Base-by-base conservation (phyloP, 805 yeast genomes). In the Lachancea fermentati region DNA sequence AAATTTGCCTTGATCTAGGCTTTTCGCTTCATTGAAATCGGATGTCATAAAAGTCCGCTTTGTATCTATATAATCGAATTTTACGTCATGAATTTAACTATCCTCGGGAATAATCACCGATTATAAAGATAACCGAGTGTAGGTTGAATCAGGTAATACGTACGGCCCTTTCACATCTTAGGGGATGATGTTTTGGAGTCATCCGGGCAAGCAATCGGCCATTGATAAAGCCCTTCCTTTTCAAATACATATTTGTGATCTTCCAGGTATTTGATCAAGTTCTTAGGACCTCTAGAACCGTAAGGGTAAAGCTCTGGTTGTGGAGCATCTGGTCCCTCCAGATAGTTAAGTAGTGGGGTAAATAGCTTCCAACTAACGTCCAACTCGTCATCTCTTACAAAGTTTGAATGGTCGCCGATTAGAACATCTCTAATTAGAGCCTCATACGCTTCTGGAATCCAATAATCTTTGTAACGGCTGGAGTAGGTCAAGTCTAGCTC, bases 381-480 rank as follows among this genome's bases (percentile, higher is more conserved):
- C 59, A 93, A 76, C 70, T 93, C 98, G 62, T 93, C 98, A 61
- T 91, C 97, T 69, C 98, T 82, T 25, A 93, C 97, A 62, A 93
- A 93, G 70, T 91, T 91, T 38, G 97, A 85, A 68, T 93, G 98
- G 66, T 89, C 95, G 42, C 94, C 97, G 51, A 78, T 75, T 59
- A 83, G 66, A 48, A 91, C 85, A 65, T 93, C 97, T 65, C 94
- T 79, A 55, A 93, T 86, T 54, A 93, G 77, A 1, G 96, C 84
- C 71, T 93, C 98, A 65, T 93, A 93, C 31, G 97, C 97, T 71
- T 91, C 96, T 33, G 98, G 97, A 57, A 93, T 89, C 81, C 93
- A 84, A 68, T 86, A 83, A 59, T 86, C 83, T 48, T 84, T 70
- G 69, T 83, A 93, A 60, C 97, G 79, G 37, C 72, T 71, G 41